Base-by-base conservation (phyloP, 2,329 filamentous ascomycete species). In the Xylariales sp. region DNA sequence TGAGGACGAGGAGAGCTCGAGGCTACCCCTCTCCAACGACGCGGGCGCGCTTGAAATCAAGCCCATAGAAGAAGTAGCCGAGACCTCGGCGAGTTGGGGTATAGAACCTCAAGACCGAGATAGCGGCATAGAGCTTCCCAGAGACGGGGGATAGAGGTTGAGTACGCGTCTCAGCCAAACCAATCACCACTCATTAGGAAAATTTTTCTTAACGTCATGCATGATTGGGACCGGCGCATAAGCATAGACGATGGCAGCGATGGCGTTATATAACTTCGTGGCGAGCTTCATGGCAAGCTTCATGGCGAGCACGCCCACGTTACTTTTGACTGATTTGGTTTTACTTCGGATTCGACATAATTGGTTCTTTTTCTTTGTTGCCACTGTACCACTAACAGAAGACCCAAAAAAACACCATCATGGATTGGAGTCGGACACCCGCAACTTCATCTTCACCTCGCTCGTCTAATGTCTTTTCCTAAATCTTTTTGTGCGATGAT, bases 51-150 rank as follows among this genome's bases (percentile, higher is more conserved):
- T 71, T 48, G 68, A 69, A 7, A 59, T 62, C 23, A 71, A 74
- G 43, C 36, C 52, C 39, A 60, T 61, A 18, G 57, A 71, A 56
- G 69, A 71, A 30, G 62, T 62, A 16, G 46, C 66, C 59, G 67
- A 60, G 32, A 67, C 63, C 70, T 73, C 66, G 46, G 71, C 60
- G 50, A 72, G 61, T 45, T 78, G 68, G 77, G 73, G 63, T 60
- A 63, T 59, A 71, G 78, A 78, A 45, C 75, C 80, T 10, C 83
- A 84, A 67, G 84, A 86, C 73, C 81, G 84, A 64, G 85, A 87
- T 72, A 86, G 85, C 70, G 85, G 85, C 43, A 83, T 87, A 71
- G 85, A 85, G 69, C 75, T 86, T 61, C 80, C 80, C 28, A 69
- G 74, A 0, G 83, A 85, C 28, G 78, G 78, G 41, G 75, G 74